These are phyloP conservation scores for Trichoderma atroviride DNA, from an alignment of 2,329 filamentous ascomycete genomes.

Conservation along the genomic window DNA sequence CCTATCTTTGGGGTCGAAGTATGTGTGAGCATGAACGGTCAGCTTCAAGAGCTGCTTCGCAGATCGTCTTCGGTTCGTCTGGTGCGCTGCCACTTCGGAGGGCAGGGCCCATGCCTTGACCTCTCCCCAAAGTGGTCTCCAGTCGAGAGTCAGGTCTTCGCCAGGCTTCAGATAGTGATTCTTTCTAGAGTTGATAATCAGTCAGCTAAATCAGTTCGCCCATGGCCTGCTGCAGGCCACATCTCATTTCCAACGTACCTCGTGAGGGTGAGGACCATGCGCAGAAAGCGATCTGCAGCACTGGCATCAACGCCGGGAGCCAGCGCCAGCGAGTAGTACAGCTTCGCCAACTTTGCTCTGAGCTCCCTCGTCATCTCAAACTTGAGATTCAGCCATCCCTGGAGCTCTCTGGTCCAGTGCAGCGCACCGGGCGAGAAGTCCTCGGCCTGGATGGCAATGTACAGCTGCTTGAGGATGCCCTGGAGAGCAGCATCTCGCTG, in stretches of 20 bases:
- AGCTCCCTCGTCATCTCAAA: slow-evolving; percentile 91
- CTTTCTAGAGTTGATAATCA: slow-evolving; percentile 58
- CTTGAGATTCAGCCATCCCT: slow-evolving; percentile 94
- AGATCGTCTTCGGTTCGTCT: slow-evolving; percentile 56
- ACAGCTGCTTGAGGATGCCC: slow-evolving; percentile 90
- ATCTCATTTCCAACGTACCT: slow-evolving; percentile 62
- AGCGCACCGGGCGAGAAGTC: slow-evolving; percentile 92
- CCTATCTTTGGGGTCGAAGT: slow-evolving; percentile 87
- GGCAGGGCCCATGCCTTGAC: slow-evolving; percentile 89
- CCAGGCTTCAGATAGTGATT: slow-evolving; percentile 93
- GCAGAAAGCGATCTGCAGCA: slow-evolving; percentile 86
- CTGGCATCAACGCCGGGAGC: slow-evolving; percentile 84
- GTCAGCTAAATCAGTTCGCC: neutral
- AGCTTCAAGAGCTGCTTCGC: slow-evolving; percentile 78
- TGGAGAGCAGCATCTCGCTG: slow-evolving; percentile 78
- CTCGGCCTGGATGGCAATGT: slow-evolving; percentile 86
- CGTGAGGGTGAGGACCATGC: slow-evolving; percentile 95
- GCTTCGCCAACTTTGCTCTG: slow-evolving; percentile 78
- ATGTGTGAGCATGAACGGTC: slow-evolving; percentile 85
- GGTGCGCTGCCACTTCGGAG: slow-evolving; percentile 72
- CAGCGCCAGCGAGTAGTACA: slow-evolving; percentile 93
- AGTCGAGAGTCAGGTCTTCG: slow-evolving; percentile 88
- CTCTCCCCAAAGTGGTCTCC: slow-evolving; percentile 90
- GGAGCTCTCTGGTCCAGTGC: slow-evolving; percentile 96
- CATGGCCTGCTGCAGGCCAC: neutral